A percentile compares a stretch with the other conserved stretches of the same genome.
These are phyloP conservation scores for Hypoxylon lenormandii DNA, from an alignment of 495 filamentous ascomycete species.

Conservation along the genomic window DNA sequence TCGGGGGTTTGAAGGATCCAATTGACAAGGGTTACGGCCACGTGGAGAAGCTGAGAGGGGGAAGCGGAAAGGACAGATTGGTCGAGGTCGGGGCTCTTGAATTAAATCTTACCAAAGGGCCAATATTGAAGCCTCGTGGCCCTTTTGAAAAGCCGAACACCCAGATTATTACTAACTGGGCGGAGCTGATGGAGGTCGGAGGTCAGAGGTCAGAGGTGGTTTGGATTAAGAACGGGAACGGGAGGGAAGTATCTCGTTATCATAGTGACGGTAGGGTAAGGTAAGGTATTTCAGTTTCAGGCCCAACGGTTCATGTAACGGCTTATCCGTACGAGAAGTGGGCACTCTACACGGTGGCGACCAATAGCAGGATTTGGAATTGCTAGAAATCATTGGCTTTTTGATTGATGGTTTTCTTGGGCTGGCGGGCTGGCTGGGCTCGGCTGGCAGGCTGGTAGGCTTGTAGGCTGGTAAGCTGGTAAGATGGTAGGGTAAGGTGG, in stretches of 20 bases:
- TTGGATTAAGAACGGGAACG: constrained; percentile 20
- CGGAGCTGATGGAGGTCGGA: constrained; percentile 12
- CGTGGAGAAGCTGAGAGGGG: constrained; percentile 35
- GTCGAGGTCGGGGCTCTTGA: constrained; percentile 25
- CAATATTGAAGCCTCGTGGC: constrained; percentile 6
- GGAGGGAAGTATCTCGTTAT: constrained; percentile 32
- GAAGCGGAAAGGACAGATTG: constrained; percentile 30
- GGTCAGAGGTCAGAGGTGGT: not conserved
- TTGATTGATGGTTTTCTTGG: constrained; percentile 29
- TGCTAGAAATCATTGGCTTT: constrained; percentile 33
- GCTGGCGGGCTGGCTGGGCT: not conserved
- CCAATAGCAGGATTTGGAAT: constrained; percentile 42
- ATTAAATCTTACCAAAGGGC: constrained; percentile 22
- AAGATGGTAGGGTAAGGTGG: too few species aligned
- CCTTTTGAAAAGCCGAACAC: constrained; percentile 6
- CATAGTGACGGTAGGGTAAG: constrained; percentile 45
- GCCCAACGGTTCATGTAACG: constrained; percentile 25
- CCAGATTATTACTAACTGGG: not conserved
- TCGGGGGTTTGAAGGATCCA: constrained; percentile 39
- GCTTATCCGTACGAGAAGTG: constrained; percentile 31
- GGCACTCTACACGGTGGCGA: constrained; percentile 17
- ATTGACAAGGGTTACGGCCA: constrained; percentile 41
- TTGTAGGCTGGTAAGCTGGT: too few species aligned
- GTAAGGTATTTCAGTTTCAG: constrained; percentile 38
- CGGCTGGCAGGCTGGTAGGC: constrained; percentile 1